Percentiles rank a stretch among this genome's conserved stretches.
These are phyloP conservation scores for Sonneratia caseolaris DNA, from an alignment of 345 rosid species.

Conservation along the genomic window DNA sequence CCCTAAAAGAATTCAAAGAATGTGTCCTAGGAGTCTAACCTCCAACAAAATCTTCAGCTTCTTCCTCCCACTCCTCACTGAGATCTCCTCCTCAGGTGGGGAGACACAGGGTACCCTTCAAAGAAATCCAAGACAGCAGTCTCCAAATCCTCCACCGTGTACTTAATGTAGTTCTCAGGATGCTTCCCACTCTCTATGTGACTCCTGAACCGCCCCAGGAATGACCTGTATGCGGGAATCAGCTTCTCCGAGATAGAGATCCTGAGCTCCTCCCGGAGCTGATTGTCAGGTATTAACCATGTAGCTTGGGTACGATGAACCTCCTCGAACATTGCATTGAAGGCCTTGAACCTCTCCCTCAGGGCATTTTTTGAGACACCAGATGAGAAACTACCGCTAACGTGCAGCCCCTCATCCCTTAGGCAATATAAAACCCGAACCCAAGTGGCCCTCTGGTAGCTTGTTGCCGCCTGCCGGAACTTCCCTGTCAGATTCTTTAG, in stretches of 20 bases:
- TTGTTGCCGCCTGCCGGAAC: conserved; percentile 65
- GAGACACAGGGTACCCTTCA: conserved; percentile 72
- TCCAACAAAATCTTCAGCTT: conserved; percentile 20
- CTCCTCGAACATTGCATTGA: conserved; percentile 87
- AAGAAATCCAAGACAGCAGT: conserved; percentile 82
- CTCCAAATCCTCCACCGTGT: conserved; percentile 81
- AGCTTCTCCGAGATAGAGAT: conserved; percentile 73
- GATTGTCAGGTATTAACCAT: conserved; percentile 76
- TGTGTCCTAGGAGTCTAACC: conserved; percentile 33
- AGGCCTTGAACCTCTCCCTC: conserved; percentile 82
- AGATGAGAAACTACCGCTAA: conserved; percentile 75
- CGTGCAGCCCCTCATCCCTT: conserved; percentile 84
- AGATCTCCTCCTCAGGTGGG: conserved; percentile 72
- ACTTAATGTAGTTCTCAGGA: conserved; percentile 90
- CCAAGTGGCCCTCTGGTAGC: conserved; percentile 87
- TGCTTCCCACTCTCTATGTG: conserved; percentile 90
- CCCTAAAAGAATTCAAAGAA: conserved; percentile 54
- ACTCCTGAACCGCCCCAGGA: conserved; percentile 83
- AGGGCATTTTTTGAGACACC: conserved; percentile 74
- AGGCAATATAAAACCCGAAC: conserved; percentile 64
- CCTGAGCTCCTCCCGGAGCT: conserved; percentile 84
- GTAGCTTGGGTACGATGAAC: conserved; percentile 74
- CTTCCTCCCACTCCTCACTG: conserved; percentile 12
- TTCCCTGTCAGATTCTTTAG: conserved; percentile 62
- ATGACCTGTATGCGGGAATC: conserved; percentile 90